Conservation (phyloP, 1,139 yeast species). For the Debaryomyces robertsiae region DNA sequence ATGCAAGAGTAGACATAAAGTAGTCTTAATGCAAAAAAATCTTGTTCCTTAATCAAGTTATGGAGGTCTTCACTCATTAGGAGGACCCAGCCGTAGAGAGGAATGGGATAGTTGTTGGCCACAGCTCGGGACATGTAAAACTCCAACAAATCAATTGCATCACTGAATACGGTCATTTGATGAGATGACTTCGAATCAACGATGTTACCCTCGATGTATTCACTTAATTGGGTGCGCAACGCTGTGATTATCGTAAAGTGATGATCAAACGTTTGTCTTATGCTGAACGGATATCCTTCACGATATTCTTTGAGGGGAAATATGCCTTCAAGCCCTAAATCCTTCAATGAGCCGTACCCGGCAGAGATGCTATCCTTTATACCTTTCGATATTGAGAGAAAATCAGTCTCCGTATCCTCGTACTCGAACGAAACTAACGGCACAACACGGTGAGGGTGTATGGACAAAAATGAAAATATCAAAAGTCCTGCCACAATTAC, state of each 20-base stretch:
- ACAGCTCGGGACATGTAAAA: slow-evolving; percentile 10
- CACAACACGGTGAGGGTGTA: slow-evolving; percentile 31
- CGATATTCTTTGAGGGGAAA: neutral
- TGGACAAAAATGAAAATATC: slow-evolving; percentile 29
- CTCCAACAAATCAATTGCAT: slow-evolving; percentile 17
- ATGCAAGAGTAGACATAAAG: slow-evolving; percentile 27
- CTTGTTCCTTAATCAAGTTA: slow-evolving; percentile 20
- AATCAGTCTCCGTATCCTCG: slow-evolving; percentile 15
- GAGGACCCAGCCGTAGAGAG: slow-evolving; percentile 30
- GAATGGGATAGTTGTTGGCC: slow-evolving; percentile 24
- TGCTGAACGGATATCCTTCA: neutral
- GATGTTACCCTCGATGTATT: neutral
- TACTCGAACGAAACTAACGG: slow-evolving; percentile 27
- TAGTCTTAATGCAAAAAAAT: slow-evolving; percentile 29
- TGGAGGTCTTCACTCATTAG: slow-evolving; percentile 16
- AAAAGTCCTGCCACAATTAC: slow-evolving; percentile 24
- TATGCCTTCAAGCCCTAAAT: neutral
- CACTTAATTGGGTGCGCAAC: slow-evolving; percentile 15
- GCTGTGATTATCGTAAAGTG: slow-evolving; percentile 16
- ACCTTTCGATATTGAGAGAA: slow-evolving; percentile 16
- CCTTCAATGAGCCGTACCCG: neutral
- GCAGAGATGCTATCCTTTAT: neutral
- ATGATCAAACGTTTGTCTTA: neutral
- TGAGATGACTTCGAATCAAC: neutral
- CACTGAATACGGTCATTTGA: slow-evolving; percentile 13